phyloP scores from a whole-genome alignment of 106 monocot genomes.

The Hemerocallis citrina region DNA sequence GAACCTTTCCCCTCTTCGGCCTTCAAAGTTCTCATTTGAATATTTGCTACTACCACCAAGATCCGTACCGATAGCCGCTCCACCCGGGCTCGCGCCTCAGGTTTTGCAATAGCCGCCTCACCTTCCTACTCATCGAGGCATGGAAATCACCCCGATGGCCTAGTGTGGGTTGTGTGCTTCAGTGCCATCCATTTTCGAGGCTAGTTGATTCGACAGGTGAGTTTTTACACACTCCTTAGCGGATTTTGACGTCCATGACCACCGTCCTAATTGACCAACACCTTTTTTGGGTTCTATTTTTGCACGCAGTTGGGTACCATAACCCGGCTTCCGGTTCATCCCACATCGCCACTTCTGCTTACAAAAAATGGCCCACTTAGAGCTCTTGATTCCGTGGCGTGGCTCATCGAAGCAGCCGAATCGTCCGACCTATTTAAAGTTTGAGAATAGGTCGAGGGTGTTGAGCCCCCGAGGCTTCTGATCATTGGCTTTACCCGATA shows the following conservation, averaged over 20 bases:
- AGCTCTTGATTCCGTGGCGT: constrained; percentile 25
- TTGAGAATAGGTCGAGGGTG: constrained; percentile 2
- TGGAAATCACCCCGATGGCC: constrained; percentile 13
- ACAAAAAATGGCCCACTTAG: constrained; percentile 66
- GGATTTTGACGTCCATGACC: constrained; percentile 6
- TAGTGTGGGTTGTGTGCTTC: constrained; percentile 26
- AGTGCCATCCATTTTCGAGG: constrained; percentile 34
- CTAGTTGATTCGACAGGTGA: constrained; percentile 34
- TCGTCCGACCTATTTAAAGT: constrained; percentile 1
- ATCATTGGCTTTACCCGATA: too few relatives aligned
- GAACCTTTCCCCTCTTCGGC: constrained; percentile 23
- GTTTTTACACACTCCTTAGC: constrained; percentile 40
- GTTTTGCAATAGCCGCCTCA: constrained; percentile 16
- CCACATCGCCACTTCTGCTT: constrained; percentile 47
- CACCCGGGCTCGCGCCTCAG: constrained; percentile 13
- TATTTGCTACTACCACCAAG: constrained; percentile 47
- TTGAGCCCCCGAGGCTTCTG: neutral
- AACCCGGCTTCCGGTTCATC: constrained; percentile 39
- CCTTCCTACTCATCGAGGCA: constrained; percentile 16
- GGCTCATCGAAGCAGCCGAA: constrained; percentile 1
- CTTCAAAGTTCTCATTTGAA: constrained; percentile 43
- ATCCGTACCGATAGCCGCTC: constrained; percentile 30
- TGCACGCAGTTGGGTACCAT: constrained; percentile 33
- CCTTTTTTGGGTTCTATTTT: constrained; percentile 23
- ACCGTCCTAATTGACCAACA: too few relatives aligned